Evolutionary conservation across 768 basidiomycete species (phyloP), one percentile per base, ranked within the genome.

Genomic region (Kwoniella bestiolae): DNA sequence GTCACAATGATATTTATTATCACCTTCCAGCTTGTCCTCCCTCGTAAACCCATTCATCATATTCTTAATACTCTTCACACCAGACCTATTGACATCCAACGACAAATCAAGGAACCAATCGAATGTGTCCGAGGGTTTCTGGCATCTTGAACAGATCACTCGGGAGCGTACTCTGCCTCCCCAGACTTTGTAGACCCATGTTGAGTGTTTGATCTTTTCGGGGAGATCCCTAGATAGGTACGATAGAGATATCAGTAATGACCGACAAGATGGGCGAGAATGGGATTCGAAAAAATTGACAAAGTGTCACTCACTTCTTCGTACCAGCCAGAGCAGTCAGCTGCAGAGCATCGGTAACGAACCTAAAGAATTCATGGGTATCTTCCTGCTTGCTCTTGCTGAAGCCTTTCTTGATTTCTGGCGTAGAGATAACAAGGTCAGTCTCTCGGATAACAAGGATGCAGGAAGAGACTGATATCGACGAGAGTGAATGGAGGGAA

Each of bases 1-100:
- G 82, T 99, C 96, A 81, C 96, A 99, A 79, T 94, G 92, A 82
- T 99, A 99, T 83, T 94, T 94, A 84, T 99, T 92, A 5, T 88
- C 87, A 0, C 95, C 96, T 67, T 87, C 91, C 67, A 99, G 81
- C 67, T 86, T 84, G 76, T 99, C 96, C 51, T 90, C 83, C 7
- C 87, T 88, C 38, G 91, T 87, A 73, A 96, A 96, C 5, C 71
- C 72, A 41, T 67, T 46, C 58, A 77, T 66, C 76, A 77, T 77
- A 3, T 60, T 50, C 21, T 25, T 35, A 5, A 77, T 21, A 16
- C 58, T 57, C 75, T 88, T 90, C 35, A 85, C 85, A 62, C 95
- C 92, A 3, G 90, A 88, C 78, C 84, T 87, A 65, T 86, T 84
- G 63, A 98, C 90, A 79, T 98, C 96, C 66, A 99, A 83, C 77